These are phyloP conservation scores for Fusarium udum DNA, from an alignment of 2,329 filamentous ascomycete genomes.

Conservation along the genomic window DNA sequence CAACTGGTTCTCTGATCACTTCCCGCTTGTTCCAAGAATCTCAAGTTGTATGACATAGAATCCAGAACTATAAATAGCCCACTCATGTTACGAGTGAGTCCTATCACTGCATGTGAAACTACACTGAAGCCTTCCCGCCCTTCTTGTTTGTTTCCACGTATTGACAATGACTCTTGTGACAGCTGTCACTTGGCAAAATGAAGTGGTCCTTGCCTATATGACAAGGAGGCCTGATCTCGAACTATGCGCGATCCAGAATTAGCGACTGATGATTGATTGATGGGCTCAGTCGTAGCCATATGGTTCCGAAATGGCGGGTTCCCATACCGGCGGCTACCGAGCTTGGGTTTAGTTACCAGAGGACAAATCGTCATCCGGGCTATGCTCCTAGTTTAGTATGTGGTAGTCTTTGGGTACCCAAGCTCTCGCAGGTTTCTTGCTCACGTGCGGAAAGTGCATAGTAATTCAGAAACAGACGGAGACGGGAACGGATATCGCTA, in stretches of 20 bases:
- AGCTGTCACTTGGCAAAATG: slow-evolving; percentile 13
- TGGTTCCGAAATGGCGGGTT: slow-evolving; percentile 12
- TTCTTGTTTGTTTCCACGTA: slow-evolving; percentile 13
- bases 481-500: slow-evolving; percentile 4
- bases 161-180: neutral
- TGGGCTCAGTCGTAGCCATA: slow-evolving; percentile 1
- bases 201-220: slow-evolving; percentile 5
- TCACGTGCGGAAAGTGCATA: neutral
- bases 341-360: neutral
- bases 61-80: neutral
- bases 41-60: neutral
- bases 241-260: slow-evolving; percentile 6
- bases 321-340: slow-evolving; percentile 11
- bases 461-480: neutral
- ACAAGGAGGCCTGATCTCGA: neutral
- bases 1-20: neutral
- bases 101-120: slow-evolving; percentile 5
- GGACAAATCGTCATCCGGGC: neutral
- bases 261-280: slow-evolving; percentile 2
- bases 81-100: slow-evolving; percentile 1
- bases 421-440: neutral
- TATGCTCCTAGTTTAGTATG: neutral
- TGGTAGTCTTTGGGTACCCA: neutral
- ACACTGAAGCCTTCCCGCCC: slow-evolving; percentile 5
- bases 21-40: neutral